Conservation (phyloP, 345 rosid genomes). For the Populus pruinosa region DNA sequence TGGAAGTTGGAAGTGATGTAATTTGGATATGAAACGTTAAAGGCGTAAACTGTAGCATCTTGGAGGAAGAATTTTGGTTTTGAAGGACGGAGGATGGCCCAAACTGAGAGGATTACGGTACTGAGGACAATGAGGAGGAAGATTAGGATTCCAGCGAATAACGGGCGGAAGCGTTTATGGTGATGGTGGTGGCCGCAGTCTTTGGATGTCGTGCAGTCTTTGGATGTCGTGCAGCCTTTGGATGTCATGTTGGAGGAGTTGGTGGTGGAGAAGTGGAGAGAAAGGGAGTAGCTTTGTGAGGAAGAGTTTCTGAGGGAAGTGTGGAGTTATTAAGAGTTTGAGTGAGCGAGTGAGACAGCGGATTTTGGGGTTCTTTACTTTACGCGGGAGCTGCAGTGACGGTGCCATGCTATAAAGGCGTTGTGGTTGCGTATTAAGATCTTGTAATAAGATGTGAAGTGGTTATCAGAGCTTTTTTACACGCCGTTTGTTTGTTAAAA, state of each 20-base stretch:
- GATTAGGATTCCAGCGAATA: constrained; percentile 40
- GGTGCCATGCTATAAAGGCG: neutral
- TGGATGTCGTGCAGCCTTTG: too few species aligned
- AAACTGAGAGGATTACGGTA: constrained; percentile 56
- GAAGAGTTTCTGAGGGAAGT: neutral
- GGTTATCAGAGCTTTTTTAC: neutral
- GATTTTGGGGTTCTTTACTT: neutral
- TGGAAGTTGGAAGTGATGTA: constrained; percentile 70
- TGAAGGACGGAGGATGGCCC: constrained; percentile 83
- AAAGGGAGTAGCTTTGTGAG: neutral
- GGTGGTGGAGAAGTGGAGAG: neutral
- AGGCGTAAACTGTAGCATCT: constrained; percentile 83
- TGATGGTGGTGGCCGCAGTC: constrained; percentile 24
- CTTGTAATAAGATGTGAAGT: neutral
- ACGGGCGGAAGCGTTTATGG: constrained; percentile 14
- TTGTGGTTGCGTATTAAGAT: neutral
- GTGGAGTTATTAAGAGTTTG: neutral
- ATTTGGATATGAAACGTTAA: constrained; percentile 73
- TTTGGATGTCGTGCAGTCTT: neutral
- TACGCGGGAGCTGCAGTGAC: neutral
- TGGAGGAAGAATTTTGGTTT: constrained; percentile 85
- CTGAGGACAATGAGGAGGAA: constrained; percentile 51
- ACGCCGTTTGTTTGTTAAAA: too few species aligned
- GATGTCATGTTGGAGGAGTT: neutral
- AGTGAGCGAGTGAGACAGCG: neutral